Evolutionary conservation across 495 filamentous ascomycete species (phyloP).

Genomic region (Penicillium roqueforti): DNA sequence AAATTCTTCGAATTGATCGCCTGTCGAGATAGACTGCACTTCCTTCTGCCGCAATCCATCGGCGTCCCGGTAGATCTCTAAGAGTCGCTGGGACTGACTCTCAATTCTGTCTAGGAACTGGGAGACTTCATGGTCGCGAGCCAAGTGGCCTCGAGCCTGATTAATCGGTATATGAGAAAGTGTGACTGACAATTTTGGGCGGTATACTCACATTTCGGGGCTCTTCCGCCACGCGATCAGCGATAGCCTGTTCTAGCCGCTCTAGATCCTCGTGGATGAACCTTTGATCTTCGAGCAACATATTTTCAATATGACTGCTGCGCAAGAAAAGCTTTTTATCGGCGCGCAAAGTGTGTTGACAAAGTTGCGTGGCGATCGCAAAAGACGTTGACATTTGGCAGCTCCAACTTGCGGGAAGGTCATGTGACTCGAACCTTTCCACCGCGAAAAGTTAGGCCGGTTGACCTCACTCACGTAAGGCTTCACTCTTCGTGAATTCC

Average conservation of each 20-base stretch:
- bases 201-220: constrained; percentile 69
- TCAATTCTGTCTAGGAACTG: constrained; percentile 82
- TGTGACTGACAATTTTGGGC: background rate
- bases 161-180: constrained; percentile 25
- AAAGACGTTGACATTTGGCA: constrained; percentile 9
- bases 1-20: constrained; percentile 89
- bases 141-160: constrained; percentile 78
- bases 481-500: constrained; percentile 4
- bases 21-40: constrained; percentile 75
- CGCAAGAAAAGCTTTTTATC: background rate
- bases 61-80: constrained; percentile 80
- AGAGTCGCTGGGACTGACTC: constrained; percentile 72
- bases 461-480: constrained; percentile 6
- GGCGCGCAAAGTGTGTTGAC: constrained; percentile 6
- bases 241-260: constrained; percentile 87
- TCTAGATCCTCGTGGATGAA: constrained; percentile 94
- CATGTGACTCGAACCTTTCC: constrained; percentile 28
- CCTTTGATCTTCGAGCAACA: constrained; percentile 89
- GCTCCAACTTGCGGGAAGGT: constrained; percentile 28
- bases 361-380: constrained; percentile 1
- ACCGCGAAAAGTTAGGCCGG: constrained; percentile 20
- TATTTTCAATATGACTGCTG: constrained; percentile 30
- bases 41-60: constrained; percentile 68
- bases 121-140: constrained; percentile 87
- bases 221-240: constrained; percentile 81